Evolutionary conservation across 1,284 basidiomycete genomes (phyloP).

Genomic region (Ustilago esculenta): DNA sequence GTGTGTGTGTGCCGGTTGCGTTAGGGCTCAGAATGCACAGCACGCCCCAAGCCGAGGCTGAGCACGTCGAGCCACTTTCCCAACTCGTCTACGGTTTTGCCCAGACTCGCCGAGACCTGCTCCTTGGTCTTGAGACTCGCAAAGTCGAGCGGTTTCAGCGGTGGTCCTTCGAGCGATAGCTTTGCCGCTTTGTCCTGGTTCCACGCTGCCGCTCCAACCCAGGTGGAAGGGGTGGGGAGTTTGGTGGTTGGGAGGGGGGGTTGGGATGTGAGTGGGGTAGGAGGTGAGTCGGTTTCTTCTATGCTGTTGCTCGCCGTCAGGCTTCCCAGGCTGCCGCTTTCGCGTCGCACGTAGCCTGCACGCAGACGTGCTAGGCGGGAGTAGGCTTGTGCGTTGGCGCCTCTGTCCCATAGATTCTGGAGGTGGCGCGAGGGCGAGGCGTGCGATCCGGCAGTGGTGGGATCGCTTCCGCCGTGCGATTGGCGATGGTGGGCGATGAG

Average conservation of each 20-base stretch:
- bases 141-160: slow-evolving; percentile 77
- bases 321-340: slow-evolving; percentile 1
- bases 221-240: too few relatives aligned
- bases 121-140: slow-evolving; percentile 73
- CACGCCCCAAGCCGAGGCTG: slow-evolving; percentile 70
- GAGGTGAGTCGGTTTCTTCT: too few relatives aligned
- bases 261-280: too few relatives aligned
- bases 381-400: slow-evolving; percentile 20
- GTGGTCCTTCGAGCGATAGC: slow-evolving; percentile 55
- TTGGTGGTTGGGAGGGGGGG: too few relatives aligned
- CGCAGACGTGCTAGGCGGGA: slow-evolving; percentile 20
- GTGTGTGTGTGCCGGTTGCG: neutral
- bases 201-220: too few relatives aligned
- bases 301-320: too few relatives aligned
- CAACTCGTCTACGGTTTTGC: slow-evolving; percentile 80
- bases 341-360: slow-evolving; percentile 22
- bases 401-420: slow-evolving; percentile 34
- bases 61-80: slow-evolving; percentile 81
- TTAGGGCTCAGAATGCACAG: slow-evolving; percentile 26
- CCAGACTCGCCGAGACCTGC: slow-evolving; percentile 77
- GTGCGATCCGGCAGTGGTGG: slow-evolving; percentile 25
- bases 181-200: too few relatives aligned
- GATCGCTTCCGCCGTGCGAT: slow-evolving; percentile 49
- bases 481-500: slow-evolving; percentile 38
- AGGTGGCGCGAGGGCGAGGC: slow-evolving; percentile 11